These are phyloP conservation scores for Penicillium sp. DNA, from an alignment of 2,329 filamentous ascomycete species.

Conservation along the genomic window DNA sequence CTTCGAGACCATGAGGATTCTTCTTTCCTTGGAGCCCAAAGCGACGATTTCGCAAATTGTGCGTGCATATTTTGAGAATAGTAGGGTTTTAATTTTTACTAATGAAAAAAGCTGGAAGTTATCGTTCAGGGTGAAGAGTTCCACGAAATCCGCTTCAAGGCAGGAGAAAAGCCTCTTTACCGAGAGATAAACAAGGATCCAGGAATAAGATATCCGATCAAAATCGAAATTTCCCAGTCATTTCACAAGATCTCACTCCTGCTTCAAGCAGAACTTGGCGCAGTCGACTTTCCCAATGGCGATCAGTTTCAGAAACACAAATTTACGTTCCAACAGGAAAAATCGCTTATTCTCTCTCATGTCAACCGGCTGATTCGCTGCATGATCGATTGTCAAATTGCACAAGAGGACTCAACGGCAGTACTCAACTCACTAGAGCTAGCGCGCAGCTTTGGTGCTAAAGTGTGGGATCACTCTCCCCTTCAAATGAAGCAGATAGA, in stretches of 20 bases:
- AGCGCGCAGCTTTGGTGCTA: constrained; percentile 73
- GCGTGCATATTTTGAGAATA: constrained; percentile 36
- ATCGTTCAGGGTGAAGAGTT: constrained; percentile 74
- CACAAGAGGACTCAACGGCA: constrained; percentile 66
- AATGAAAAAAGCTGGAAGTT: constrained; percentile 60
- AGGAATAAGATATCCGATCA: constrained; percentile 72
- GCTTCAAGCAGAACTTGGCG: constrained; percentile 75
- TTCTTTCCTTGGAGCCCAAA: constrained; percentile 66
- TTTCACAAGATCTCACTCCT: constrained; percentile 78
- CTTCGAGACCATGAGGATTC: constrained; percentile 76
- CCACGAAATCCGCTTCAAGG: constrained; percentile 70
- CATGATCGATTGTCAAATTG: constrained; percentile 73
- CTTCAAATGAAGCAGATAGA: constrained; percentile 83
- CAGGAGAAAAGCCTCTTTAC: constrained; percentile 70
- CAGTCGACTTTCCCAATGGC: constrained; percentile 64
- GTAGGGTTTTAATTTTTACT: background rate
- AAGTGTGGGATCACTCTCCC: constrained; percentile 79
- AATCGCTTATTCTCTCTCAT: constrained; percentile 67
- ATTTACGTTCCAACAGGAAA: constrained; percentile 64
- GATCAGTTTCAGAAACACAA: constrained; percentile 62
- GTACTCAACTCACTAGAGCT: constrained; percentile 75
- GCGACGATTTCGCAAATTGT: constrained; percentile 71
- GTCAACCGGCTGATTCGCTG: constrained; percentile 73
- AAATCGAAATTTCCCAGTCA: constrained; percentile 66
- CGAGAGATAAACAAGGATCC: constrained; percentile 72